A percentile compares a stretch with the other conserved stretches of the same genome.
Evolutionary conservation across 2,329 filamentous ascomycete genomes (phyloP).

Genomic region (Curvularia sp.): DNA sequence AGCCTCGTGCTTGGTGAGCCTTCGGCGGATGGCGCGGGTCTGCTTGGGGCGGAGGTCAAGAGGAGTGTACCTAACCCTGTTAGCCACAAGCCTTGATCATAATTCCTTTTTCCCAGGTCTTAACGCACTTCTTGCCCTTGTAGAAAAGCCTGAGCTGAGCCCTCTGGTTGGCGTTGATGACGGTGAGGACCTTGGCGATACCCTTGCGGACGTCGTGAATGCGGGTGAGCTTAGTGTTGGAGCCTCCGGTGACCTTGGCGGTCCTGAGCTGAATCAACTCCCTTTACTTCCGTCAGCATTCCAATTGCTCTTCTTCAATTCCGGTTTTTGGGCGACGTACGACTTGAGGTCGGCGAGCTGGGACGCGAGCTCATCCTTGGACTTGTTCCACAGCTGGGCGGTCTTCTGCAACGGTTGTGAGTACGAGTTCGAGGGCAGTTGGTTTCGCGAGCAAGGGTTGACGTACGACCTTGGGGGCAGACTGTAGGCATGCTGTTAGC

Average conservation of each 20-base stretch:
- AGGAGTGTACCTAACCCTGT: slow-evolving; percentile 71
- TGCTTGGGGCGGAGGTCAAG: slow-evolving; percentile 98
- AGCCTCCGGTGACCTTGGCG: slow-evolving; percentile 95
- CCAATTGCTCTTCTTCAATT: slow-evolving; percentile 13
- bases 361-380: slow-evolving; percentile 96
- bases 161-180: slow-evolving; percentile 99
- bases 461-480: slow-evolving; percentile 68
- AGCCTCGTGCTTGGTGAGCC: slow-evolving; percentile 90
- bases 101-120: slow-evolving; percentile 4
- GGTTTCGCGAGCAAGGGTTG: slow-evolving; percentile 21
- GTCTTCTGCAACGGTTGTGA: slow-evolving; percentile 68
- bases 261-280: slow-evolving; percentile 96
- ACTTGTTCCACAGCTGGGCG: slow-evolving; percentile 97
- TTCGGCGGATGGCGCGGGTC: slow-evolving; percentile 96
- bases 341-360: slow-evolving; percentile 54
- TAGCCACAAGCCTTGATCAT: slow-evolving; percentile 24
- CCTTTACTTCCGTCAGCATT: slow-evolving; percentile 46
- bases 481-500: slow-evolving; percentile 55
- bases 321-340: slow-evolving; percentile 35
- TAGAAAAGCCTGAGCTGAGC: slow-evolving; percentile 94
- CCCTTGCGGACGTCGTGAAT: slow-evolving; percentile 98
- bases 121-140: slow-evolving; percentile 88
- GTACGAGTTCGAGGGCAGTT: slow-evolving; percentile 43
- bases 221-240: slow-evolving; percentile 84
- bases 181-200: slow-evolving; percentile 96